phyloP scores from a whole-genome alignment of 495 filamentous ascomycete genomes.

The Tirmania nivea region DNA sequence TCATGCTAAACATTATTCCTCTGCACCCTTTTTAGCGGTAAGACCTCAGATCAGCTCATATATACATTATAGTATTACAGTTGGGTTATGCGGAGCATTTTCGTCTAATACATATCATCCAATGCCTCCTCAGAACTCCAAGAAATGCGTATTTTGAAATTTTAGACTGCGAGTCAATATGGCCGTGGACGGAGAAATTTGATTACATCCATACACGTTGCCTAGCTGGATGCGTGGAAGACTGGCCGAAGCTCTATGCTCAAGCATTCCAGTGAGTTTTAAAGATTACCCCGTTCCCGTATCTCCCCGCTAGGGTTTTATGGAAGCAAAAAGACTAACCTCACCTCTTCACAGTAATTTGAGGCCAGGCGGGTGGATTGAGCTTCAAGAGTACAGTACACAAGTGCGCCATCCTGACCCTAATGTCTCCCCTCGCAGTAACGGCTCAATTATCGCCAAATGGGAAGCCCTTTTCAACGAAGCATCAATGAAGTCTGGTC shows the following conservation, averaged over 20 bases:
- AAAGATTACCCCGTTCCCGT: neutral
- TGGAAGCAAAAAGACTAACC: neutral
- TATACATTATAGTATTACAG: conserved; percentile 33
- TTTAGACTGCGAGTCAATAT: conserved; percentile 33
- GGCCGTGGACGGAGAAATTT: conserved; percentile 17
- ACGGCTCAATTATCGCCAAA: too few relatives aligned
- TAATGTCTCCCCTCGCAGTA: too few relatives aligned
- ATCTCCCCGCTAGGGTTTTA: neutral
- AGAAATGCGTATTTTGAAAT: conserved; percentile 38
- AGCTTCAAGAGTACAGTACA: neutral
- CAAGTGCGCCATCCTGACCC: too few relatives aligned
- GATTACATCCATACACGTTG: conserved; percentile 24
- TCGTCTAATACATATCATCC: too few relatives aligned
- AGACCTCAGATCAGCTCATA: conserved; percentile 44
- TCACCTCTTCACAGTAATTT: neutral
- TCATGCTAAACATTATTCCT: too few relatives aligned
- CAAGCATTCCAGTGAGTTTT: conserved; percentile 3
- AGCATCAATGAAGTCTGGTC: too few relatives aligned
- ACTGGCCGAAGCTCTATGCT: conserved; percentile 35
- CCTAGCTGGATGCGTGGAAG: conserved; percentile 28
- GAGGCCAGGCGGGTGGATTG: neutral
- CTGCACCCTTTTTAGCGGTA: neutral
- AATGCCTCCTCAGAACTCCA: too few relatives aligned
- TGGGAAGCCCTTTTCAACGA: too few relatives aligned
- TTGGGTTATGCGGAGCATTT: too few relatives aligned